These are phyloP conservation scores for Trichosporon sp. DNA, from an alignment of 1,284 basidiomycete species.

Conservation along the genomic window DNA sequence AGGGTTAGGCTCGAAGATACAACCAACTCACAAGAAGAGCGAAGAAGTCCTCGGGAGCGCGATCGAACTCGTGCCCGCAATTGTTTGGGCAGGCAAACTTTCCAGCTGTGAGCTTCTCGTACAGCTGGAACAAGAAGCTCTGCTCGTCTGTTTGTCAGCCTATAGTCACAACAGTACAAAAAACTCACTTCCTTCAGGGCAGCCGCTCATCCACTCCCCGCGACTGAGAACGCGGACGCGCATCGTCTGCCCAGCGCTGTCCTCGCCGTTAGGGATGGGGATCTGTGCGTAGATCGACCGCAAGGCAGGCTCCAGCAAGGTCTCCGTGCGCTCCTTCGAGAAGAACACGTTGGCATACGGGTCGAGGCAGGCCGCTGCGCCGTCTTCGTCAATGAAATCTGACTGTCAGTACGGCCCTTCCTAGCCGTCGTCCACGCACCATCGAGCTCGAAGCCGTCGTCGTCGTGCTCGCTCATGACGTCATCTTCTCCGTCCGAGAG, in stretches of 20 bases:
- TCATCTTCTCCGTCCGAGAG: not conserved
- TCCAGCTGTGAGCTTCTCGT: conserved; percentile 64
- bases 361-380: conserved; percentile 54
- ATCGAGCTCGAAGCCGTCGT: conserved; percentile 33
- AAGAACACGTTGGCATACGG: conserved; percentile 88
- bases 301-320: conserved; percentile 75
- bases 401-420: not conserved
- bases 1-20: not conserved
- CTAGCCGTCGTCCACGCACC: conserved; percentile 11
- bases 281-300: conserved; percentile 38
- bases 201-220: conserved; percentile 94
- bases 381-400: conserved; percentile 29
- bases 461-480: conserved; percentile 49
- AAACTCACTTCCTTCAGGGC: conserved; percentile 65
- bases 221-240: conserved; percentile 66
- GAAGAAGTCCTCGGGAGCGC: conserved; percentile 73
- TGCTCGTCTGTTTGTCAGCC: conserved; percentile 60
- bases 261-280: conserved; percentile 16
- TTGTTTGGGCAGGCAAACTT: conserved; percentile 64
- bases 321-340: conserved; percentile 79
- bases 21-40: conserved; percentile 69
- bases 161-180: no score
- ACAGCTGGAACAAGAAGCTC: conserved; percentile 76
- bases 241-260: conserved; percentile 46
- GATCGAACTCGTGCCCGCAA: conserved; percentile 60